Evolutionary conservation across 2,329 filamentous ascomycete species (phyloP), one percentile per base, ranked within the genome.

Genomic region (Claviceps sp.): DNA sequence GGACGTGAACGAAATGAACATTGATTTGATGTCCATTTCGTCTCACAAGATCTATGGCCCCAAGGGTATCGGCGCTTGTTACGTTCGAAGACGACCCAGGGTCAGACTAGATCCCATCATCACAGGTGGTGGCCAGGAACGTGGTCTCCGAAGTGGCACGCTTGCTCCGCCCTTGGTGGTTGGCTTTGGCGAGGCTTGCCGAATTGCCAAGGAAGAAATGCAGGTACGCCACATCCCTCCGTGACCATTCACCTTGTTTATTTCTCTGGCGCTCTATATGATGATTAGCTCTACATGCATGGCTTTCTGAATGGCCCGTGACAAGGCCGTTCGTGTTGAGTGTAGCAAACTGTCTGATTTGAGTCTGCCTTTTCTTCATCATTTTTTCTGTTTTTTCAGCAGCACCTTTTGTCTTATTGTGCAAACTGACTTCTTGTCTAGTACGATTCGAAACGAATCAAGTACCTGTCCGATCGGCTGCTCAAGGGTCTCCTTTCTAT

Each of bases 41-140:
- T 90, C 88, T 34, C 93, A 98, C 73, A 98, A 98, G 72, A 95
- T 98, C 51, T 98, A 98, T 65, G 93, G 93, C 26, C 93, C 93
- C 51, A 98, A 95, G 75, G 93, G 93, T 38, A 87, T 98, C 53
- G 93, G 93, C 54, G 93, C 93, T 54, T 98, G 93, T 72, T 98
- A 91, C 64, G 88, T 98, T 48, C 85, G 93, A 63, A 82, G 93
- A 72, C 80, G 93, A 53, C 93, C 93, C 1, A 84, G 91, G 67
- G 93, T 98, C 59, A 87, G 93, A 69, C 74, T 98, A 53, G 93
- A 98, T 54, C 93, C 93, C 49, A 85, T 98, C 65, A 98, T 98
- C 71, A 94, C 82, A 52, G 93, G 93, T 55, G 93, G 93, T 69
- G 93, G 93, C 5, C 93, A 98, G 68, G 93, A 98, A 74, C 80